Evolutionary conservation across 2,329 filamentous ascomycete genomes (phyloP), one percentile per base, ranked within the genome.

Genomic region (Trichoderma guizhouense): DNA sequence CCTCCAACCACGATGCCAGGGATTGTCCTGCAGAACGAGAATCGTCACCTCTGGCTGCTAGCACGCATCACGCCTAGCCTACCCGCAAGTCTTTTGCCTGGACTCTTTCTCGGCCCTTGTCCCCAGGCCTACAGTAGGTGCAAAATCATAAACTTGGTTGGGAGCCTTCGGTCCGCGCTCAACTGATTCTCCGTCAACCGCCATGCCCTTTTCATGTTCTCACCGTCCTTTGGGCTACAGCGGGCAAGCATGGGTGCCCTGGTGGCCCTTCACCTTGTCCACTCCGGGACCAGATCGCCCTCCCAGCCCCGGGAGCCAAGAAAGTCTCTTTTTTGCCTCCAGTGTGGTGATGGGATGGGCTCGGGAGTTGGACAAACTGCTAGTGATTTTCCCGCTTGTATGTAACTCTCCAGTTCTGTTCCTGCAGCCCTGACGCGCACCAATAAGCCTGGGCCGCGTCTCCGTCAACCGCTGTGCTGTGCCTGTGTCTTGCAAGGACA

Each of bases 381-480:
- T 69, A 39, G 55, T 62, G 36, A 26, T 28, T 26, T 15, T 55
- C 32, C 26, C 26, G 32, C 15, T 53, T 63, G 67, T 28, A 57
- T 53, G 55, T 18, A 43, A 43, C 15, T 43, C 36, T 43, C 18
- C 39, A 43, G 39, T 43, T 63, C 43, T 70, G 68, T 70, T 70
- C 68, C 68, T 70, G 68, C 68, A 70, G 68, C 28, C 67, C 26
- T 36, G 67, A 69, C 67, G n/a, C 67, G 55, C 68, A 63, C 68
- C 68, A 70, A 70, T 70, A 24, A 43, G 68, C 47, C 68, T 28
- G 30, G 60, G 60, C 66, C 28, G 68, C 68, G 32, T 55, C 43
- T 70, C 30, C n/a, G 43, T 63, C 12, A 24, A 62, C 57, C 43
- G 34, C 55, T 6, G 21, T 68, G 65, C 53, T 6, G 21, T 68